Evolutionary conservation across 2,329 filamentous ascomycete species (phyloP).

Genomic region (Claviceps monticola): DNA sequence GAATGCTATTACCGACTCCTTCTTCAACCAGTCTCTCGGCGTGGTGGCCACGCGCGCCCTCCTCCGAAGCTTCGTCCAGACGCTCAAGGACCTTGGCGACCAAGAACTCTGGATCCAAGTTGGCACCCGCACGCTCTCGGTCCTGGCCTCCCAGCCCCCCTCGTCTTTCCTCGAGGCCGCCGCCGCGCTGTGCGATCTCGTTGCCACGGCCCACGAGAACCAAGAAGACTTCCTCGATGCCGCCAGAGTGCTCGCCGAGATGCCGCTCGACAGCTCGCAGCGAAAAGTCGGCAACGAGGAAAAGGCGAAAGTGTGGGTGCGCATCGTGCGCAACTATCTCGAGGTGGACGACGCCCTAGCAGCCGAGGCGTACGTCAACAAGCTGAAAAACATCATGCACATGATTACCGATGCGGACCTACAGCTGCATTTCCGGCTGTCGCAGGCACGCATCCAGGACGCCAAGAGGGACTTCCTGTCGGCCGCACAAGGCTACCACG

Average conservation of each 20-base stretch:
- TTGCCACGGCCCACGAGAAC: constrained; percentile 71
- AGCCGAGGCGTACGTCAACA: constrained; percentile 82
- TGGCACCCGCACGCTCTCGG: constrained; percentile 56
- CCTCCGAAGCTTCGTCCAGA: constrained; percentile 49
- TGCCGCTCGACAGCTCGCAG: constrained; percentile 81
- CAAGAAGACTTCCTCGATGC: constrained; percentile 70
- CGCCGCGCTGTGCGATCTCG: constrained; percentile 61
- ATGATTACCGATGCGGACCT: constrained; percentile 60
- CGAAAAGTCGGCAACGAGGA: constrained; percentile 70
- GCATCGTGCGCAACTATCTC: constrained; percentile 85
- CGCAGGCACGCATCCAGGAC: constrained; percentile 85
- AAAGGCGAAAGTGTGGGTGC: constrained; percentile 77
- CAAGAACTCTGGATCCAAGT: constrained; percentile 60
- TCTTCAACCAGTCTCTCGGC: constrained; percentile 56
- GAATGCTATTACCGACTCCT: constrained; percentile 50
- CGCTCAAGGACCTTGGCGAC: constrained; percentile 46
- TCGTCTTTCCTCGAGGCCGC: constrained; percentile 73
- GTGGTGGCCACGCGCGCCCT: constrained; percentile 64
- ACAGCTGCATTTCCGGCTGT: constrained; percentile 75
- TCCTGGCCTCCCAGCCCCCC: constrained; percentile 46
- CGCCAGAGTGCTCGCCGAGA: constrained; percentile 64
- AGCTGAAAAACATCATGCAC: constrained; percentile 85
- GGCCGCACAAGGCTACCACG: constrained; percentile 77
- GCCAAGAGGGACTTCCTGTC: constrained; percentile 80
- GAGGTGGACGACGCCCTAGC: constrained; percentile 83